phyloP scores from a whole-genome alignment of 768 basidiomycete species.

The Rhodocollybia butyracea region DNA sequence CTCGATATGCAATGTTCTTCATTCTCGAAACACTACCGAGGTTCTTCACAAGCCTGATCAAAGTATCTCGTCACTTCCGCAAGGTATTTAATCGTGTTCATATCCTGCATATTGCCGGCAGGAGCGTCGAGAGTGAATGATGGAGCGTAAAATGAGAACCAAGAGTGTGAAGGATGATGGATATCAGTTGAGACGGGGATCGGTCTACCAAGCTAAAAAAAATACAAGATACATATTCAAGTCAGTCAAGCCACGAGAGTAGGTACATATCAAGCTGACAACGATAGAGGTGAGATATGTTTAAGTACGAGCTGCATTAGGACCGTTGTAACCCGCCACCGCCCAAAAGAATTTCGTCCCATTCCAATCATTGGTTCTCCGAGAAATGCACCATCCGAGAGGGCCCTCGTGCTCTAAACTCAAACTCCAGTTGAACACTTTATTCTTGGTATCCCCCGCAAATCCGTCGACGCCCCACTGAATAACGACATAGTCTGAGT shows the following conservation, averaged over 20 bases:
- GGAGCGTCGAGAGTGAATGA: slow-evolving; percentile 80
- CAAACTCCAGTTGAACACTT: slow-evolving; percentile 64
- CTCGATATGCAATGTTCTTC: too few relatives aligned
- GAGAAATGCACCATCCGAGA: slow-evolving; percentile 64
- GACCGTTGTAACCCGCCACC: slow-evolving; percentile 83
- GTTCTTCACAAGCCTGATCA: too few relatives aligned
- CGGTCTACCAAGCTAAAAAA: slow-evolving; percentile 51
- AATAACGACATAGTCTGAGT: slow-evolving; percentile 75
- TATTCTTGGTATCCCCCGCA: slow-evolving; percentile 72
- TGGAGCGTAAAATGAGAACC: slow-evolving; percentile 72
- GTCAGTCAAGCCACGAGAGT: background rate
- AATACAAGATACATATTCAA: background rate
- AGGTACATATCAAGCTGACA: slow-evolving; percentile 36
- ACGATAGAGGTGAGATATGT: slow-evolving; percentile 73
- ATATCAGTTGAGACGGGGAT: slow-evolving; percentile 61
- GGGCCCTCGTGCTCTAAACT: slow-evolving; percentile 42
- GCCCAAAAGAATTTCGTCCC: slow-evolving; percentile 75
- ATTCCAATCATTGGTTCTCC: slow-evolving; percentile 50
- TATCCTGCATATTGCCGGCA: slow-evolving; percentile 68
- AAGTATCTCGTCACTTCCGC: too few relatives aligned
- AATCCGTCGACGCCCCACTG: slow-evolving; percentile 90
- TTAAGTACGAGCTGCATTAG: slow-evolving; percentile 88
- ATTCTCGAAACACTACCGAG: too few relatives aligned
- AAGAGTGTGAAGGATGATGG: slow-evolving; percentile 49
- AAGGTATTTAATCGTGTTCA: slow-evolving; percentile 63